phyloP scores from a whole-genome alignment of 2,329 filamentous ascomycete species.

The Sporothrix brasiliensis region DNA sequence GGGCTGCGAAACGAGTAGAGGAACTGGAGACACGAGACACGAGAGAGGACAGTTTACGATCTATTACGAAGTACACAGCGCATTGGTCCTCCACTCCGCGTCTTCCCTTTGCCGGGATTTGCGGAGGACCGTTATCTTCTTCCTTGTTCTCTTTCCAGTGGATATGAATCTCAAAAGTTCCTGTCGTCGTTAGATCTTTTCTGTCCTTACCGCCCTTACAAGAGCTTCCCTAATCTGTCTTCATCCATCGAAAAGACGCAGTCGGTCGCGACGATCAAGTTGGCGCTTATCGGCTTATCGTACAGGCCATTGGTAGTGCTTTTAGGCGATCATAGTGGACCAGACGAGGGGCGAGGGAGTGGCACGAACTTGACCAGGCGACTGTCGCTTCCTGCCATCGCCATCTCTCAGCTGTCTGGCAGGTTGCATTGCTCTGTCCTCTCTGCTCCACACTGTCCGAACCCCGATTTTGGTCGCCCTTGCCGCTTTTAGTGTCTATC shows the following conservation, averaged over 20 bases:
- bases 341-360: constrained; percentile 24
- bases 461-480: background rate
- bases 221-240: too few relatives aligned
- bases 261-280: background rate
- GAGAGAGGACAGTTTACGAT: constrained; percentile 8
- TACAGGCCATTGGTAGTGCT: background rate
- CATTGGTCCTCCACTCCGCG: background rate
- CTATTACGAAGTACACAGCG: background rate
- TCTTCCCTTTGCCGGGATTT: background rate
- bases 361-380: background rate
- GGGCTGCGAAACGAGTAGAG: background rate
- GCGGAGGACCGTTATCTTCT: background rate
- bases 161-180: background rate
- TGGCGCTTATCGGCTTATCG: constrained; percentile 24
- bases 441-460: constrained; percentile 1
- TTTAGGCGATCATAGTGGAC: background rate
- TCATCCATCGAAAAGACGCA: background rate
- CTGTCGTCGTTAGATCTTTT: background rate
- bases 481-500: constrained; percentile 15
- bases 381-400: constrained; percentile 12
- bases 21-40: background rate
- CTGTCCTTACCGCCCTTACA: background rate
- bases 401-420: background rate
- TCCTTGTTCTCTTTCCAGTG: too few relatives aligned
- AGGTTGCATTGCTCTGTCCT: constrained; percentile 9